Base-by-base conservation (phyloP, 1,284 basidiomycete genomes). In the Leucoagaricus sp. region DNA sequence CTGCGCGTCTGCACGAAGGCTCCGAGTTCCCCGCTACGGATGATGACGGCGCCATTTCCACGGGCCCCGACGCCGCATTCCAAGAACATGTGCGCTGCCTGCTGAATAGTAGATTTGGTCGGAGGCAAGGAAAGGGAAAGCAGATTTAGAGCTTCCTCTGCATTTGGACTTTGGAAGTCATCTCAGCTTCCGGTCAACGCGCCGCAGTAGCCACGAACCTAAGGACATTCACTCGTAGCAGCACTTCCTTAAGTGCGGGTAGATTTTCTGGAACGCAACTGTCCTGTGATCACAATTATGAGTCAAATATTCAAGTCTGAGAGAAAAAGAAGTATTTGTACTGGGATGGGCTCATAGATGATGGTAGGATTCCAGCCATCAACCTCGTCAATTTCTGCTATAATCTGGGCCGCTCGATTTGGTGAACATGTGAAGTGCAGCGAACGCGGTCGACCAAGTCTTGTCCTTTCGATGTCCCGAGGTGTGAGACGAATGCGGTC, bases 361-460 rank as follows among this genome's bases (percentile, higher is more conserved):
- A 87, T 79, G 34, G 76, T 73, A 2, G 89, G 85, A 15, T 72
- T 67, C 89, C 90, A 91, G n/a, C 66, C 78, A 1, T 72, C 64
- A 2, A 86, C 70, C 31, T 73, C 66, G 10, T 76, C 69, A 7
- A 89, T 77, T 67, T 94, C 86, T 48, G 81, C 76, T 61, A 90
- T 74, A 53, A 96, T 89, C 1, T 75, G 75, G 5, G 74, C 68
- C 1, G 93, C 93, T 55, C 95, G 81, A 0, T 78, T 70, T 0
- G 91, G 90, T 6, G 90, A 91, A 68, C 93, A 96, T 15, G 96
- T 89, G 62, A 96, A 93, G 69, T 98, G 95, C 17, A 98, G 69
- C 51, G 80, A 82, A 17, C 75, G 69, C 4, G 93, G 83, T 31
- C 72, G 73, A 12, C 71, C 76, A 8, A 89, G 75, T 47, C 65